Base-by-base conservation (phyloP, 768 basidiomycete species). In the Heimioporus sp. region DNA sequence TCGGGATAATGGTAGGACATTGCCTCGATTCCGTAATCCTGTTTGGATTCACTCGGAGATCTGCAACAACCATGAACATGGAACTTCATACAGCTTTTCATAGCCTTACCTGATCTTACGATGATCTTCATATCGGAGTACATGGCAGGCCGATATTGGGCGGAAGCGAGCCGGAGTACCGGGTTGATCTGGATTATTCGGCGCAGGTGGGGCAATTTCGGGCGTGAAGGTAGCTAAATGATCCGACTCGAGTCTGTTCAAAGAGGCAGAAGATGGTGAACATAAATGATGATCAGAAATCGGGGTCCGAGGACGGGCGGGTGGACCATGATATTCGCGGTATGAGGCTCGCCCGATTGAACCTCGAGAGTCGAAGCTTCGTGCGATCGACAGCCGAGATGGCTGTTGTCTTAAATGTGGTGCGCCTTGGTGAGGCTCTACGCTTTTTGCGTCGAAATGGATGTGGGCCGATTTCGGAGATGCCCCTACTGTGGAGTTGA, bases 291-390 rank as follows among this genome's bases (percentile, higher is more conserved):
- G 45, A 17, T 41, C 38, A 3, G 17, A 24, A 4, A 16, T 41
- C 17, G 64, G 59, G 0, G 52, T 57, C 21, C 55, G 58, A 38
- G 21, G 21, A 17, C 47, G 57, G 20, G 60, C 46, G 32, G 48
- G 35, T 9, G 57, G 52, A 5, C 60, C 67, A 21, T 2, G 57
- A 44, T 67, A 47, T 10, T 40, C 51, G 36, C 60, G 62, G 45
- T 63, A 63, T 12, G 65, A 62, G 1, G 53, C 44, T 34, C 62
- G 62, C 12, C 64, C 66, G 17, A 20, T n/a, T 4, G 66, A 64
- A n/a, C 24, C 46, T 46, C 34, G 36, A 53, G 62, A 59, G 46
- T 36, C 37, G 15, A 66, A 65, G 7, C 16, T 51, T 31, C 31
- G 55, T 10, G 65, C 60, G 20, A 39, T 5, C 2, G 64, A 60